Evolutionary conservation across 345 rosid species (phyloP).

Genomic region (Salix suchowensis): DNA sequence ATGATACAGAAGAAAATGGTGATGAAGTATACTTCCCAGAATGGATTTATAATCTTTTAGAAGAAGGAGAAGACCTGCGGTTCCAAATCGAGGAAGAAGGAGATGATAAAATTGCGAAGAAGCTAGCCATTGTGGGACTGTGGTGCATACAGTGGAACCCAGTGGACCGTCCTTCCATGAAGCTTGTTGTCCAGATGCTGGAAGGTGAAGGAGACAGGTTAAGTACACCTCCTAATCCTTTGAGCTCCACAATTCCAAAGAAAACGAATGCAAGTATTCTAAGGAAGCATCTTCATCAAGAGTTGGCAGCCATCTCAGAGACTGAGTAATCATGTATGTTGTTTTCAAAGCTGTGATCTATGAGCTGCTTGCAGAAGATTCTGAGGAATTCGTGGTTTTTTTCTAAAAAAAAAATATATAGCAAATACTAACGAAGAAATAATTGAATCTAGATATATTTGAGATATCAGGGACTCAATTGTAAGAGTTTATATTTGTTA

Average conservation of each 20-base stretch:
- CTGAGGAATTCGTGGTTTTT: no score
- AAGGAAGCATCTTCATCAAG: neutral
- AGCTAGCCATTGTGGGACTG: slow-evolving; percentile 4
- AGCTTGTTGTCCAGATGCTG: slow-evolving; percentile 4
- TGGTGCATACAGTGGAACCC: slow-evolving; percentile 14
- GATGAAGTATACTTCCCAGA: neutral
- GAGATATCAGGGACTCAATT: no score
- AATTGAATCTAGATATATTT: no score
- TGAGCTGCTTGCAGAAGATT: no score
- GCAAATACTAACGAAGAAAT: no score
- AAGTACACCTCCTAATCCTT: slow-evolving; percentile 4
- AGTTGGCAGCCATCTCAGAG: neutral
- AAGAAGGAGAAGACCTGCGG: slow-evolving; percentile 8
- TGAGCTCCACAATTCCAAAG: neutral
- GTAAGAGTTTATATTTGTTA: no score
- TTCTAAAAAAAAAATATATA: no score
- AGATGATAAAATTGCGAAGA: neutral
- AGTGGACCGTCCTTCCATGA: slow-evolving; percentile 8
- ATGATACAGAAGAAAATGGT: neutral
- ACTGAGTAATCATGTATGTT: neutral
- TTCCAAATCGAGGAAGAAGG: slow-evolving; percentile 3
- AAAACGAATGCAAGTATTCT: neutral
- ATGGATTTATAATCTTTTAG: slow-evolving; percentile 10
- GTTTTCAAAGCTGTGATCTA: no score
- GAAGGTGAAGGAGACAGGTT: slow-evolving; percentile 11